phyloP scores from a whole-genome alignment of 495 filamentous ascomycete genomes.

The Talaromyces adpressus region DNA sequence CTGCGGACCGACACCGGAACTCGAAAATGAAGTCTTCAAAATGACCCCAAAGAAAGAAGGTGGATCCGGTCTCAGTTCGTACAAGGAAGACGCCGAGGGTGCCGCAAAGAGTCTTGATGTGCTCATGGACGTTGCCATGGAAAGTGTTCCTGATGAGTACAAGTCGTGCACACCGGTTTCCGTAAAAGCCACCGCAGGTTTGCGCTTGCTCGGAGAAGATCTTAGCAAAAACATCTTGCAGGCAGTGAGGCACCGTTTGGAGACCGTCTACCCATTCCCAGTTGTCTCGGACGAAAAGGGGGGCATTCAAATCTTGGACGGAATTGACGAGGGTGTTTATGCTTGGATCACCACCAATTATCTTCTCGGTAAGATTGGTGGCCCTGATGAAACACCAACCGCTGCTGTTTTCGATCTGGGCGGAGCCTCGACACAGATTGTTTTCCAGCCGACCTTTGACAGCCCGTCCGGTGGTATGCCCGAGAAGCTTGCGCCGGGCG shows the following conservation, averaged over 20 bases:
- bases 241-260: slow-evolving; percentile 75
- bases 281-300: slow-evolving; percentile 77
- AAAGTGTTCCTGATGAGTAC: slow-evolving; percentile 76
- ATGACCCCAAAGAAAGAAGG: slow-evolving; percentile 72
- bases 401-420: slow-evolving; percentile 95
- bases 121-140: slow-evolving; percentile 77
- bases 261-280: slow-evolving; percentile 87
- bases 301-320: slow-evolving; percentile 93
- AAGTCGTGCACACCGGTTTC: slow-evolving; percentile 84
- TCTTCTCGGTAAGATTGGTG: slow-evolving; percentile 93
- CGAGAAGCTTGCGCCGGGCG: slow-evolving; percentile 74
- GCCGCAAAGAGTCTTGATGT: slow-evolving; percentile 85
- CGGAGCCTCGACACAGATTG: slow-evolving; percentile 95
- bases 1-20: slow-evolving; percentile 89
- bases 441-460: slow-evolving; percentile 93
- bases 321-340: slow-evolving; percentile 93
- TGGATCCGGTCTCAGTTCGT: slow-evolving; percentile 81
- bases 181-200: slow-evolving; percentile 92
- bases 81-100: slow-evolving; percentile 72
- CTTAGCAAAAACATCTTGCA: slow-evolving; percentile 76
- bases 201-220: slow-evolving; percentile 78
- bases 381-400: slow-evolving; percentile 79
- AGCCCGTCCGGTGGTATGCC: slow-evolving; percentile 76
- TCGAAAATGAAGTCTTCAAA: slow-evolving; percentile 87
- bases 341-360: slow-evolving; percentile 99